Base-by-base conservation (phyloP, 2,329 filamentous ascomycete genomes). In the Neonectria sp. region DNA sequence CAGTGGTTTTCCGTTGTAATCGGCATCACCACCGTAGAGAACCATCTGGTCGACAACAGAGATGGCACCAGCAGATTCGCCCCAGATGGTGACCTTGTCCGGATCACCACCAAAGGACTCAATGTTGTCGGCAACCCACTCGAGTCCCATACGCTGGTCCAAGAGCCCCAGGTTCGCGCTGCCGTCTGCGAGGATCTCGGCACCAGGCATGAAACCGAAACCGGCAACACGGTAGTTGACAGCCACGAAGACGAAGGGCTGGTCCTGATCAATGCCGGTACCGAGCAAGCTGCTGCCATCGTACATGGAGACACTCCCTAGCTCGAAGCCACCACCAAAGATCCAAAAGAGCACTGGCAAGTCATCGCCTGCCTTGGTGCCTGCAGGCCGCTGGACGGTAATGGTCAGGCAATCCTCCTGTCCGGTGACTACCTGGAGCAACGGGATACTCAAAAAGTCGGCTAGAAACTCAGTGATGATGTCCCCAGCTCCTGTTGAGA, bases 71-170 rank as follows among this genome's bases (percentile, higher is more conserved):
- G 92, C 91, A 2, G 87, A 90, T 76, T 95, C 90, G 29, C 93
- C 93, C 91, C 91, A 94, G 66, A 95, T 91, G 0, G 92, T 95
- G 6, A 95, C 92, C 77, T 92, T 92, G n/a, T 85, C 83, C 0
- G 92, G 91, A 76, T 95, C 93, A 15, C 94, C 94, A 11, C 94
- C 94, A 76, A 96, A 97, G 0, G 89, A 85, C 1, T 83, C 89
- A 63, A 95, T 94, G 71, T 95, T 94, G 73, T 94, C 92, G 8
- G 91, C 89, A 1, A 93, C 88, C 93, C 93, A 95, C 76, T 95
- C 82, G 7, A 95, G 83, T 0, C 88, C 93, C 70, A 92, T 84
- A 37, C 92, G 86, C 74, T 95, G 92, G 74, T 95, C 93, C 0
- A 92, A 83, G 3, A 93, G 85, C 3, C 93, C 93, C 4, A 94